Evolutionary conservation across 108 stramenopile species (phyloP).

Genomic region (Chaetoceros muelleri): DNA sequence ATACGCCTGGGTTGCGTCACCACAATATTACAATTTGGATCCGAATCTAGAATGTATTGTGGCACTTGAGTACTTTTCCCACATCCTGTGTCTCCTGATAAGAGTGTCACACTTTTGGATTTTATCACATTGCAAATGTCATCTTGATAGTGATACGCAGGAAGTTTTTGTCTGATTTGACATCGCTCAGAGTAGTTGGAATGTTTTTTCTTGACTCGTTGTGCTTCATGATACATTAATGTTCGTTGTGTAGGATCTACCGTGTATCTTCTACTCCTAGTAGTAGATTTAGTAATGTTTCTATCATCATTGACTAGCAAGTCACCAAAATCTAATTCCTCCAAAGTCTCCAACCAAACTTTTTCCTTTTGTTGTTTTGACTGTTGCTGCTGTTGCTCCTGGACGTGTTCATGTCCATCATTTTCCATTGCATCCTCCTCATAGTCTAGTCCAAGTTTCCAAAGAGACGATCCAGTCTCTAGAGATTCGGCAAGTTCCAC

Average conservation of each 20-base stretch:
- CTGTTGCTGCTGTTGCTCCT: neutral
- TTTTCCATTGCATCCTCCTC: constrained; percentile 6
- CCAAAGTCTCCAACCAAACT: too few relatives aligned
- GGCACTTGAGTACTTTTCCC: constrained; percentile 86
- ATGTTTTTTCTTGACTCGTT: too few relatives aligned
- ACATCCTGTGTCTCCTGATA: constrained; percentile 39
- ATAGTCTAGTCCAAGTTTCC: neutral
- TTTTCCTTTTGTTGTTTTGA: constrained; percentile 1
- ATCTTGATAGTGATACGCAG: constrained; percentile 38
- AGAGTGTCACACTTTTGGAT: constrained; percentile 37
- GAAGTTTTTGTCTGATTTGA: too few relatives aligned
- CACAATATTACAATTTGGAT: constrained; percentile 49
- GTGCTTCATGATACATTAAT: too few relatives aligned
- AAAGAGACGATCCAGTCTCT: constrained; percentile 41
- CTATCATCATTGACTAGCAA: constrained; percentile 9
- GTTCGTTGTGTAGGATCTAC: neutral
- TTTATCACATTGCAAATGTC: constrained; percentile 35
- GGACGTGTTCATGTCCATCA: constrained; percentile 13
- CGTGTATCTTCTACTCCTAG: neutral
- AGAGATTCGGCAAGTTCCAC: constrained; percentile 32
- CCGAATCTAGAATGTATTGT: constrained; percentile 63
- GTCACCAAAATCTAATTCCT: too few relatives aligned
- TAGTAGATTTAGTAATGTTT: too few relatives aligned
- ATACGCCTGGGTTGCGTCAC: constrained; percentile 85
- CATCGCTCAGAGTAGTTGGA: too few relatives aligned